Evolutionary conservation across 371 early-diverging fungal genomes (phyloP).

Genomic region (Coemansia sp.): DNA sequence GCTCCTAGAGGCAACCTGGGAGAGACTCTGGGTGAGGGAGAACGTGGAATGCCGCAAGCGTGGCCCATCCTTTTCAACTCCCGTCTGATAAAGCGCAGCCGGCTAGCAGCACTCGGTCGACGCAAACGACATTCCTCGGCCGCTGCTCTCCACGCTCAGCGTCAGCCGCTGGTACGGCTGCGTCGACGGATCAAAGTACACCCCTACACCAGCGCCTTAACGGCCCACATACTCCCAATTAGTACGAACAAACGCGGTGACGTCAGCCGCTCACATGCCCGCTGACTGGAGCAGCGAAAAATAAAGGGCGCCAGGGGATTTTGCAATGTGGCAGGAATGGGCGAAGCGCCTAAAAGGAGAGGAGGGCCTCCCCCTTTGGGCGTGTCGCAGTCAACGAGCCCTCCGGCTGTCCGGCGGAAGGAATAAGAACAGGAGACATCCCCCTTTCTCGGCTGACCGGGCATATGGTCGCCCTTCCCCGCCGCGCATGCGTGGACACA

Average conservation of each 20-base stretch:
- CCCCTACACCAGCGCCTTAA: conserved; percentile 16
- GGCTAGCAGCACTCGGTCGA: conserved; percentile 24
- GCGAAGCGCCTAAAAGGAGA: too few species aligned
- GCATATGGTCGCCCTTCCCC: too few species aligned
- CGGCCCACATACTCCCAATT: not conserved
- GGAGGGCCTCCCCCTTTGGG: not conserved
- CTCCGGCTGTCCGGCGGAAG: too few species aligned
- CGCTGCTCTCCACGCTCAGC: conserved; percentile 18
- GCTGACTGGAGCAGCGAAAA: not conserved
- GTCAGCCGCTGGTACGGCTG: conserved; percentile 38
- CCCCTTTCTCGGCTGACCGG: too few species aligned
- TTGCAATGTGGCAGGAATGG: not conserved
- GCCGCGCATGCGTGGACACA: too few species aligned
- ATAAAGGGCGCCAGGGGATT: not conserved
- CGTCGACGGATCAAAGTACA: conserved; percentile 38
- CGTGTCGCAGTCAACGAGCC: not conserved
- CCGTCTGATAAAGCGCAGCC: not conserved
- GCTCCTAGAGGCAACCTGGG: too few species aligned
- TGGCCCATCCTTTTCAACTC: not conserved
- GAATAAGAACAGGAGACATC: too few species aligned
- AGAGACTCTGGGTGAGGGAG: too few species aligned
- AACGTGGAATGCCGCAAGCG: too few species aligned
- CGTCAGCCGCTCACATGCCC: not conserved
- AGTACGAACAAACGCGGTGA: not conserved
- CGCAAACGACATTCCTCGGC: conserved; percentile 27